These are phyloP conservation scores for Aspergillus vadensis DNA, from an alignment of 2,329 filamentous ascomycete genomes.

Conservation along the genomic window DNA sequence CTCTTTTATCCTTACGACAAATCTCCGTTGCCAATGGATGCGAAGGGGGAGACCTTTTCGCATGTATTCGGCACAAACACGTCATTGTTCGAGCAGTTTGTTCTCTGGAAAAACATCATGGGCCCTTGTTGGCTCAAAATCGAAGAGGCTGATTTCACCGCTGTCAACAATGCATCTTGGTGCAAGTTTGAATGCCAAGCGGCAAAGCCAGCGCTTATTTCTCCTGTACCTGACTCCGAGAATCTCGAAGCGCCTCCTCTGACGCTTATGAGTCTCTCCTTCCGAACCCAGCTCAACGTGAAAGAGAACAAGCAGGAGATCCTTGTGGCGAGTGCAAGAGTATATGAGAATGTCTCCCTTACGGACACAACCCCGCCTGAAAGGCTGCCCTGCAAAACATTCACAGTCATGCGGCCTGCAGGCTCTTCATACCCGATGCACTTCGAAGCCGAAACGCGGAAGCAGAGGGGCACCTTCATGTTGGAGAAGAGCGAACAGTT, in stretches of 20 bases:
- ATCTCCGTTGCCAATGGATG: conserved; percentile 68
- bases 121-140: conserved; percentile 97
- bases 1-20: conserved; percentile 94
- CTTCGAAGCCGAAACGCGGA: conserved; percentile 76
- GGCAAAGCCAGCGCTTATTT: conserved; percentile 74
- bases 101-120: conserved; percentile 99
- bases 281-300: conserved; percentile 84
- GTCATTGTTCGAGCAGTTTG: conserved; percentile 94
- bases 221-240: conserved; percentile 73
- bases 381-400: conserved; percentile 83
- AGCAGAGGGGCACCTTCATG: conserved; percentile 75
- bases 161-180: conserved; percentile 90
- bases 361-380: conserved; percentile 87
- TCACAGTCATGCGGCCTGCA: conserved; percentile 85
- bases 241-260: conserved; percentile 80
- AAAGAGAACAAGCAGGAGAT: conserved; percentile 98
- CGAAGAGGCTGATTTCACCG: conserved; percentile 76
- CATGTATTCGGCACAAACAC: conserved; percentile 94
- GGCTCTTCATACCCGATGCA: conserved; percentile 77
- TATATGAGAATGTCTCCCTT: conserved; percentile 88
- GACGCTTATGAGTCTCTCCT: conserved; percentile 91
- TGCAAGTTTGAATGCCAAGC: conserved; percentile 92
- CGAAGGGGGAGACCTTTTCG: conserved; percentile 84
- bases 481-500: conserved; percentile 82
- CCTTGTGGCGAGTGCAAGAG: conserved; percentile 82